Percentiles rank a stretch among this genome's conserved stretches.
Conservation (phyloP, 495 filamentous ascomycete species). For the Penicillium bovifimosum region DNA sequence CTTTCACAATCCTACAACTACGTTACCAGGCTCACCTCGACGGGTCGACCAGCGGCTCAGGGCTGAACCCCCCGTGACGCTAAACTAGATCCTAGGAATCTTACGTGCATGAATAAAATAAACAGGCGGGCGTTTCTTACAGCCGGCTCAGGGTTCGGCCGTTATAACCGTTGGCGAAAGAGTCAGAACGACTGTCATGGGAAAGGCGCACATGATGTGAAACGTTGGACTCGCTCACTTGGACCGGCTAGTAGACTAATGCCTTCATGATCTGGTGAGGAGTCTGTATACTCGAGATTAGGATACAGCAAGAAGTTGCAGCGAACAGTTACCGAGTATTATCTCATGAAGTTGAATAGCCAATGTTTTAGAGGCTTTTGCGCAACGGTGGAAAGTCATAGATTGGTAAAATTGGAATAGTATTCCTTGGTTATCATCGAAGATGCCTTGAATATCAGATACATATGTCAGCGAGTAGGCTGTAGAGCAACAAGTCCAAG, state of each 20-base stretch:
- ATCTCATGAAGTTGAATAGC: no score
- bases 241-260: slow-evolving; percentile 6
- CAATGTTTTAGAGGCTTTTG: no score
- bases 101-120: no score
- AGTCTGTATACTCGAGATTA: neutral
- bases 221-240: slow-evolving; percentile 7
- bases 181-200: slow-evolving; percentile 24
- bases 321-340: no score
- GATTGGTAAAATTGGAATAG: neutral
- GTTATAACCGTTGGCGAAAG: no score
- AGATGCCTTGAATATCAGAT: neutral
- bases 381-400: no score
- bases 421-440: neutral
- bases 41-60: no score
- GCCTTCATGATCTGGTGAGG: neutral
- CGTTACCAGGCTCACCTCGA: no score
- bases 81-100: no score
- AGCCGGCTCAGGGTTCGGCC: neutral
- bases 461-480: neutral
- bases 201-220: slow-evolving; percentile 25
- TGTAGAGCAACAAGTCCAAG: neutral
- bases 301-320: neutral
- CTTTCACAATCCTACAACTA: no score
- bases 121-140: no score
- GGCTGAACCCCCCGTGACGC: no score